A percentile compares a stretch with the other conserved stretches of the same genome.
phyloP scores from a whole-genome alignment of 345 rosid genomes.

The Cardamine resedifolia region DNA sequence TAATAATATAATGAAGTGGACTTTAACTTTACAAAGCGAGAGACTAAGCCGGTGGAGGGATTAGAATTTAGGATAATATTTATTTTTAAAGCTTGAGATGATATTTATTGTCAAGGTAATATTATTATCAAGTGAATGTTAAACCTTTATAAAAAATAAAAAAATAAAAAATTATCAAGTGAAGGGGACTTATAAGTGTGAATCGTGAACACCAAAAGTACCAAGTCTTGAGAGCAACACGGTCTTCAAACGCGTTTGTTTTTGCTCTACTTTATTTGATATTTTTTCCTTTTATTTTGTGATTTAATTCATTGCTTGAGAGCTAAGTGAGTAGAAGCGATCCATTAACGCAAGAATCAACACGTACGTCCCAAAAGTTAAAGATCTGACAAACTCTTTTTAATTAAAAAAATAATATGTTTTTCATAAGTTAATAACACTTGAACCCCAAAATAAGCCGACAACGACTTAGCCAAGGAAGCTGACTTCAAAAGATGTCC shows the following conservation, averaged over 20 bases:
- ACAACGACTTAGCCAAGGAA: neutral
- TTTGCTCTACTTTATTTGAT: neutral
- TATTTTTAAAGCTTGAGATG: neutral
- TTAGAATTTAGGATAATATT: conserved; percentile 2
- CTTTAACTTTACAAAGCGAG: neutral
- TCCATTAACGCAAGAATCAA: conserved; percentile 4
- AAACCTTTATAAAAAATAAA: no score
- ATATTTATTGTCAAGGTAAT: neutral
- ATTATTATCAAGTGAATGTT: no score
- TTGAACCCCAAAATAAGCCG: neutral
- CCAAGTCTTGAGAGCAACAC: conserved; percentile 11
- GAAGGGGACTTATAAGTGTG: conserved; percentile 10
- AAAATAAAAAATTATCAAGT: neutral
- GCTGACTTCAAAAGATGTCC: neutral
- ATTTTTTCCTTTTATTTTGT: neutral
- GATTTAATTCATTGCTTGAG: conserved; percentile 18
- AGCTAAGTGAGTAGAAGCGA: conserved; percentile 7
- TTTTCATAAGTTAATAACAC: neutral
- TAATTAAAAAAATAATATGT: neutral
- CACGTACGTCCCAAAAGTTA: conserved; percentile 22
- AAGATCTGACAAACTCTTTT: neutral
- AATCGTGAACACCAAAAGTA: neutral
- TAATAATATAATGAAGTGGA: neutral
- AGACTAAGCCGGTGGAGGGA: neutral
- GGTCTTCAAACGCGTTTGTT: conserved; percentile 28